Evolutionary conservation across 2,329 filamentous ascomycete species (phyloP).

Genomic region (Penicillium sp.): DNA sequence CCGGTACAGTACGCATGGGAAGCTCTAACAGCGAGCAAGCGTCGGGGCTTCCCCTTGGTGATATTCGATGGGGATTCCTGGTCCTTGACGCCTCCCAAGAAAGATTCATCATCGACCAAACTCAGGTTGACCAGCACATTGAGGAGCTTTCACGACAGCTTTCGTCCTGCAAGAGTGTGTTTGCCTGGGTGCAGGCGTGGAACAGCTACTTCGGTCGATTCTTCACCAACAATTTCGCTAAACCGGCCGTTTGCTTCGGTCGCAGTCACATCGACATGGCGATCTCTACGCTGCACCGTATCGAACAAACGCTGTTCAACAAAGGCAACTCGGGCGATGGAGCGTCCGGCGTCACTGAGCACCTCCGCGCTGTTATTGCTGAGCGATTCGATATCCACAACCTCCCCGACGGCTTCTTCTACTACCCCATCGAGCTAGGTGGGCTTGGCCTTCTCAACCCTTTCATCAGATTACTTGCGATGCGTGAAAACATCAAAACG

Average conservation of each 20-base stretch:
- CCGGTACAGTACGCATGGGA: constrained; percentile 52
- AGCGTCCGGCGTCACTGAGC: constrained; percentile 53
- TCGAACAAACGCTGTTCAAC: constrained; percentile 55
- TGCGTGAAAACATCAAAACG: constrained; percentile 46
- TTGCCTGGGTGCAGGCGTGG: constrained; percentile 63
- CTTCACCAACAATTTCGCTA: constrained; percentile 61
- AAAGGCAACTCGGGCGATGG: constrained; percentile 8
- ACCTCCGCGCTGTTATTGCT: constrained; percentile 56
- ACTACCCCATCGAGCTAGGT: constrained; percentile 55
- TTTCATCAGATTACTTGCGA: constrained; percentile 51
- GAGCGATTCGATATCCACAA: constrained; percentile 54
- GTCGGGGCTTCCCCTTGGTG: constrained; percentile 50
- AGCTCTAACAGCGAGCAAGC: constrained; percentile 11
- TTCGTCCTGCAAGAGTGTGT: constrained; percentile 55
- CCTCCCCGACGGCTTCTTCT: constrained; percentile 56
- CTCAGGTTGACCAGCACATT: constrained; percentile 61
- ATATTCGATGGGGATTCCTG: constrained; percentile 63
- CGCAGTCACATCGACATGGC: constrained; percentile 59
- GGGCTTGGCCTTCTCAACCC: constrained; percentile 55
- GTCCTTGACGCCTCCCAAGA: constrained; percentile 55
- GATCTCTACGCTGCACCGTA: constrained; percentile 53
- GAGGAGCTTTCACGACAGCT: constrained; percentile 62
- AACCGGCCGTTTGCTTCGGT: constrained; percentile 58
- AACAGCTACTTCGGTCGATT: constrained; percentile 61
- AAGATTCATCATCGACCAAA: constrained; percentile 62